A percentile compares a stretch with the other conserved stretches of the same genome.
These are phyloP conservation scores for Coriaria nepalensis DNA, from an alignment of 306 rosid genomes.

Conservation along the genomic window DNA sequence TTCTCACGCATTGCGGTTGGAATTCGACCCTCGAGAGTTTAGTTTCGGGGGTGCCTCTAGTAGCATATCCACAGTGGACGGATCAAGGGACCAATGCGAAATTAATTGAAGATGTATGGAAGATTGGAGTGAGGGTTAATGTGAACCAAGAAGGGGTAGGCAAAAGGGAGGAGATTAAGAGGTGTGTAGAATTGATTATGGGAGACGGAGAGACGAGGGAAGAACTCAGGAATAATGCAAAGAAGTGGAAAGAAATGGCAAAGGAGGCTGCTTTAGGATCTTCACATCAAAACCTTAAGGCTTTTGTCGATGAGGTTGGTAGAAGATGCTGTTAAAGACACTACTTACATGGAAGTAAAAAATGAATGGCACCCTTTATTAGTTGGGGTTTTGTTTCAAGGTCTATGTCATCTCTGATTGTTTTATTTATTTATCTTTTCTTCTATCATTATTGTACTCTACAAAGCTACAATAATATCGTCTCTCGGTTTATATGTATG, in stretches of 20 bases:
- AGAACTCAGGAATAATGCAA: slow-evolving; percentile 15
- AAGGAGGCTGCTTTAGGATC: slow-evolving; percentile 19
- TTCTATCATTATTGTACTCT: no score
- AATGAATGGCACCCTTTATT: no score
- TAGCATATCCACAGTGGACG: slow-evolving; percentile 15
- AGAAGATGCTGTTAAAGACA: no score
- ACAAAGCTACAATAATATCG: no score
- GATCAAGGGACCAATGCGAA: slow-evolving; percentile 26
- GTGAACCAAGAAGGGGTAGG: slow-evolving; percentile 12
- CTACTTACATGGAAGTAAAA: no score
- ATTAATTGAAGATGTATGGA: slow-evolving; percentile 24
- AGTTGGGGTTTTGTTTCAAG: no score
- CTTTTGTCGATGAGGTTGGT: slow-evolving; percentile 15
- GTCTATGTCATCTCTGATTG: no score
- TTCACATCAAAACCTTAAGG: slow-evolving; percentile 12
- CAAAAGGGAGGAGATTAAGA: slow-evolving; percentile 12
- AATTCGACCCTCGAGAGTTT: slow-evolving; percentile 23
- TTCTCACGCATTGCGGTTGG: slow-evolving; percentile 30
- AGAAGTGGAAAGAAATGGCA: slow-evolving; percentile 22
- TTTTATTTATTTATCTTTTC: no score
- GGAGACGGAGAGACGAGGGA: slow-evolving; percentile 6
- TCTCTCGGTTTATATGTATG: no score
- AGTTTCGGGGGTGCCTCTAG: slow-evolving; percentile 17
- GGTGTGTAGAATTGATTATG: slow-evolving; percentile 26
- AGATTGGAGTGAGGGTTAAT: slow-evolving; percentile 17